A percentile compares a stretch with the other conserved stretches of the same genome.
phyloP scores from a whole-genome alignment of 768 basidiomycete genomes.

The Chlorophyllum brunneum region DNA sequence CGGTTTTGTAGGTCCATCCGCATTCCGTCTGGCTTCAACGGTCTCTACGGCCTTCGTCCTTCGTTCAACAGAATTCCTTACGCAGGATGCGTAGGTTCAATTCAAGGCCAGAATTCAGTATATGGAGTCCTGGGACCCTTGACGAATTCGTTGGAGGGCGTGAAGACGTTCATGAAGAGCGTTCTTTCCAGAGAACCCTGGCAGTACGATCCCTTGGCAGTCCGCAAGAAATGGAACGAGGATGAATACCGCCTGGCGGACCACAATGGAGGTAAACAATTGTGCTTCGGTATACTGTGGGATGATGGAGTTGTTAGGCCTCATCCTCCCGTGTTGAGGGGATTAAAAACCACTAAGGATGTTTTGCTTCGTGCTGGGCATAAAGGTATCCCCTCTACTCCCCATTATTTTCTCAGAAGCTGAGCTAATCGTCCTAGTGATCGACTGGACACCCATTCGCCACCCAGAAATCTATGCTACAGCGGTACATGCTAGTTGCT shows the following conservation, averaged over 20 bases:
- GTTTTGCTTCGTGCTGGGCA: slow-evolving; percentile 63
- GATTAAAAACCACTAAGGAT: slow-evolving; percentile 48
- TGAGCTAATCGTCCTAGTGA: slow-evolving; percentile 37
- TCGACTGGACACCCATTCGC: slow-evolving; percentile 63
- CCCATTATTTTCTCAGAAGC: background rate
- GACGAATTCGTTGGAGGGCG: slow-evolving; percentile 48
- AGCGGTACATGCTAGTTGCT: slow-evolving; percentile 20
- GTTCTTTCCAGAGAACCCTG: slow-evolving; percentile 61
- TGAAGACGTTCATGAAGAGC: slow-evolving; percentile 64
- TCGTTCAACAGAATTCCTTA: slow-evolving; percentile 72
- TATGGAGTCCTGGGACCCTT: slow-evolving; percentile 76
- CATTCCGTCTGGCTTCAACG: slow-evolving; percentile 64
- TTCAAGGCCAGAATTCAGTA: slow-evolving; percentile 70
- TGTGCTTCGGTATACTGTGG: slow-evolving; percentile 64
- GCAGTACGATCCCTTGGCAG: slow-evolving; percentile 57
- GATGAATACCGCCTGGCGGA: slow-evolving; percentile 56
- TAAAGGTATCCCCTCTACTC: slow-evolving; percentile 40
- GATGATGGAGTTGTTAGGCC: slow-evolving; percentile 59
- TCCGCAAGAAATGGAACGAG: slow-evolving; percentile 59
- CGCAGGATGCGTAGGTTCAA: slow-evolving; percentile 56
- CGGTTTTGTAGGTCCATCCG: slow-evolving; percentile 53
- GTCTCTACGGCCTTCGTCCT: slow-evolving; percentile 68
- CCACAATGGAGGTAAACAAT: slow-evolving; percentile 45
- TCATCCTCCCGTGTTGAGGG: slow-evolving; percentile 62
- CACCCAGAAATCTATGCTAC: slow-evolving; percentile 42